A percentile compares a stretch with the other conserved stretches of the same genome.
Conservation (phyloP, 2,329 filamentous ascomycete species). For the Colletotrichum cereale region DNA sequence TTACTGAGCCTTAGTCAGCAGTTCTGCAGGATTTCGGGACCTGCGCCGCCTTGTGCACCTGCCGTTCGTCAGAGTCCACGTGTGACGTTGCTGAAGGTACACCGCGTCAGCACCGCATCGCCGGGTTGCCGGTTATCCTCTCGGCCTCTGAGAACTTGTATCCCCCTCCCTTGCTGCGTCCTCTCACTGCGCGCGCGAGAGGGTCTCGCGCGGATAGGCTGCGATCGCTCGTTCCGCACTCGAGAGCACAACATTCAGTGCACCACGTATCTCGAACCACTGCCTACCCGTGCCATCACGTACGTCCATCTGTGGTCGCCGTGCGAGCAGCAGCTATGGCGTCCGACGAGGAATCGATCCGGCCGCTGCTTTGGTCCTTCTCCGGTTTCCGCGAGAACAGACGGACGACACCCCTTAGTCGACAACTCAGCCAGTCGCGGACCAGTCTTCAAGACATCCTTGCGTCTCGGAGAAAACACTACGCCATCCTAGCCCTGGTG, state of each 20-base stretch:
- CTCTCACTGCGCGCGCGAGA: neutral
- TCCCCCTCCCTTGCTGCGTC: neutral
- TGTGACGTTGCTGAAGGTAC: slow-evolving; percentile 37
- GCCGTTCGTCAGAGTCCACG: slow-evolving; percentile 24
- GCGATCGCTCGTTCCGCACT: slow-evolving; percentile 1
- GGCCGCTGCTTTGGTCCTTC: slow-evolving; percentile 37
- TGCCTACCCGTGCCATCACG: neutral
- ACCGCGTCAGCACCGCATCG: slow-evolving; percentile 38
- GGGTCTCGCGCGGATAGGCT: slow-evolving; percentile 19
- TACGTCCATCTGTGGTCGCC: neutral
- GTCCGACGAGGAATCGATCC: slow-evolving; percentile 33
- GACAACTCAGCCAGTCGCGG: slow-evolving; percentile 34
- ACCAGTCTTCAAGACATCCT: slow-evolving; percentile 30
- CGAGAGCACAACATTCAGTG: neutral
- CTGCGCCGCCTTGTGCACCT: slow-evolving; percentile 23
- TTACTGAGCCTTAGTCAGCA: slow-evolving; percentile 32
- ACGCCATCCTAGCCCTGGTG: slow-evolving; percentile 57
- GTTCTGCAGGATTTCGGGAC: slow-evolving; percentile 10
- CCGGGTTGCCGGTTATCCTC: slow-evolving; percentile 26
- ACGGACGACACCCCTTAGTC: slow-evolving; percentile 32
- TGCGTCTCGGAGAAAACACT: slow-evolving; percentile 58
- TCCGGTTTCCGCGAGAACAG: slow-evolving; percentile 36
- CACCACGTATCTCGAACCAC: neutral
- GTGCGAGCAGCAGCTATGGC: slow-evolving; percentile 20
- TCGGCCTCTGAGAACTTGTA: slow-evolving; percentile 11